Conservation (phyloP, 2,329 filamentous ascomycete genomes). For the Sclerotinia spermophila region DNA sequence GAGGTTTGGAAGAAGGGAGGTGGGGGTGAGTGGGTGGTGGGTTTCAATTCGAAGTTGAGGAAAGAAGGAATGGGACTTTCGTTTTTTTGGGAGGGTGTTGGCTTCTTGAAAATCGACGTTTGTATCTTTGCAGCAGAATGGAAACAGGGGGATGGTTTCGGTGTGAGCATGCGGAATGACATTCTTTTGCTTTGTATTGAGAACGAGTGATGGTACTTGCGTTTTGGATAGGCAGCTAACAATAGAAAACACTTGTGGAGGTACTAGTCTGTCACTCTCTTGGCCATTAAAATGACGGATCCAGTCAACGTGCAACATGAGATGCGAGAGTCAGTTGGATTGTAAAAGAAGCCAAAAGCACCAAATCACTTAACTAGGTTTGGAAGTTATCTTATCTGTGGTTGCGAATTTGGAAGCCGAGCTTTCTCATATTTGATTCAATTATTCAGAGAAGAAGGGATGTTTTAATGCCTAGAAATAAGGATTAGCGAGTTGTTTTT, state of each 20-base stretch:
- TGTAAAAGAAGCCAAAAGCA: not conserved
- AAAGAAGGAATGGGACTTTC: not conserved
- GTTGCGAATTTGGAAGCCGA: not conserved
- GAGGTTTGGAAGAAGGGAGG: not conserved
- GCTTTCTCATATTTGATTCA: not conserved
- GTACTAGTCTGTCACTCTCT: not conserved
- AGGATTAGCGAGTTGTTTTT: not conserved
- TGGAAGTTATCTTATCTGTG: not conserved
- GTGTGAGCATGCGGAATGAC: not conserved
- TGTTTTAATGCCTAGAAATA: slow-evolving; percentile 14
- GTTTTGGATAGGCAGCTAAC: not conserved
- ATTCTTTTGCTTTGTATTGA: not conserved
- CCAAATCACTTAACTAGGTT: not conserved
- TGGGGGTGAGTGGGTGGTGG: not conserved
- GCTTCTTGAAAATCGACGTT: not conserved
- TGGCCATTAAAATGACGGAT: not conserved
- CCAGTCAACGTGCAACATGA: not conserved
- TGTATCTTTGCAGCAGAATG: not conserved
- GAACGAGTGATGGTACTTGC: no score
- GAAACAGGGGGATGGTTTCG: not conserved
- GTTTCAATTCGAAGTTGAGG: not conserved
- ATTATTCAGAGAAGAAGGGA: not conserved
- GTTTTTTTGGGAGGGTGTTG: no score
- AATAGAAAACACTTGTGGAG: not conserved
- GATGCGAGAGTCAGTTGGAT: not conserved